Percentiles rank a stretch among this genome's conserved stretches.
Evolutionary conservation across 2,329 filamentous ascomycete species (phyloP).

Genomic region (Trematosphaeria pertusa): DNA sequence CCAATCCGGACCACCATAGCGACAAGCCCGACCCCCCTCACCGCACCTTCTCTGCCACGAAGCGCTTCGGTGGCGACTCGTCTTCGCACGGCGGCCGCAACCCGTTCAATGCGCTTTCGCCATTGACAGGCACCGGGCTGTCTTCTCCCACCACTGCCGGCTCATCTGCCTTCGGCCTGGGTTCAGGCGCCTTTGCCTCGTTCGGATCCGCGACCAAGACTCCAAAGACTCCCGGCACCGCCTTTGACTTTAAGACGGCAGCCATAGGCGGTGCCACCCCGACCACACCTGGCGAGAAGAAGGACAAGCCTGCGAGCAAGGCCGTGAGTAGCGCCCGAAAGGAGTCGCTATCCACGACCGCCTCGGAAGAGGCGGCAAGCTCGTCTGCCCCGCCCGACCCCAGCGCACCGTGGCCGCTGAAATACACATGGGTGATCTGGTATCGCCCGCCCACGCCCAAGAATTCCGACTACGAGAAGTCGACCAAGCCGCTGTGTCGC

Average conservation of each 20-base stretch:
- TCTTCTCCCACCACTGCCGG: constrained; percentile 78
- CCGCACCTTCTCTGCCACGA: constrained; percentile 70
- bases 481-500: constrained; percentile 82
- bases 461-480: constrained; percentile 98
- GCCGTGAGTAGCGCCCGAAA: constrained; percentile 44
- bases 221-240: constrained; percentile 81
- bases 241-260: constrained; percentile 76
- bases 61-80: constrained; percentile 76
- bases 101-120: constrained; percentile 78
- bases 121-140: constrained; percentile 68
- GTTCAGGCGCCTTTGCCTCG: constrained; percentile 95
- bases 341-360: constrained; percentile 36
- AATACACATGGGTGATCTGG: constrained; percentile 95
- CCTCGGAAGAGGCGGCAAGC: constrained; percentile 48
- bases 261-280: constrained; percentile 54
- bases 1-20: constrained; percentile 62
- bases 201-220: constrained; percentile 84
- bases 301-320: constrained; percentile 46
- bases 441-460: constrained; percentile 96
- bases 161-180: constrained; percentile 90
- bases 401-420: constrained; percentile 63
- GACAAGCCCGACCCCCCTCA: constrained; percentile 61
- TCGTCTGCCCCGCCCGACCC: constrained; percentile 48
- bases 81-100: constrained; percentile 79
- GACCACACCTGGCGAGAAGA: constrained; percentile 69